A percentile compares a stretch with the other conserved stretches of the same genome.
phyloP scores from a whole-genome alignment of 2,329 filamentous ascomycete genomes.

The Penicillium sp. region DNA sequence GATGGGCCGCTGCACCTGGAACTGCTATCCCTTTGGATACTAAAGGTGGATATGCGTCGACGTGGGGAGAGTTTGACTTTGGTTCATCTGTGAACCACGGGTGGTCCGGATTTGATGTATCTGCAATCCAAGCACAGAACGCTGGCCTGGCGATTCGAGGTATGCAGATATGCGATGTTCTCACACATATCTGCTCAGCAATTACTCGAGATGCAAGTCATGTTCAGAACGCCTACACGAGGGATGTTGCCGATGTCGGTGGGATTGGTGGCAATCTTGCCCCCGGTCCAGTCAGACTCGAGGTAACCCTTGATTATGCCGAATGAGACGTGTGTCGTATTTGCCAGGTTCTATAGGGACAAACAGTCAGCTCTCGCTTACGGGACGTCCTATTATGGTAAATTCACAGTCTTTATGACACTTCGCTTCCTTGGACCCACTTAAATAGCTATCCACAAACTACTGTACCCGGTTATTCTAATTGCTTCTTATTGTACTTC shows the following conservation, averaged over 20 bases:
- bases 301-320: slow-evolving; percentile 25
- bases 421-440: no score
- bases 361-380: no score
- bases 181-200: slow-evolving; percentile 29
- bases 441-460: no score
- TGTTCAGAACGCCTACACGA: slow-evolving; percentile 36
- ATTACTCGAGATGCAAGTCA: slow-evolving; percentile 24
- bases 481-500: no score
- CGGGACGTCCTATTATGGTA: no score
- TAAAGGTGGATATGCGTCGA: slow-evolving; percentile 28
- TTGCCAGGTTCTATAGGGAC: no score
- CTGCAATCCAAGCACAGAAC: slow-evolving; percentile 33
- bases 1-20: slow-evolving; percentile 29
- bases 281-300: slow-evolving; percentile 24
- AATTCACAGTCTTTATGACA: no score
- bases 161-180: slow-evolving; percentile 36
- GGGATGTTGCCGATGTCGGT: slow-evolving; percentile 25
- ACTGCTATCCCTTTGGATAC: slow-evolving; percentile 26
- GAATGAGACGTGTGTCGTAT: neutral
- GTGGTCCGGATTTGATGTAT: slow-evolving; percentile 36
- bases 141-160: slow-evolving; percentile 32
- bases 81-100: slow-evolving; percentile 25
- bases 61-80: slow-evolving; percentile 39
- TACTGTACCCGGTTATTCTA: no score
- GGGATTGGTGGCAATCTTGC: slow-evolving; percentile 38